Percentiles rank a stretch among this genome's conserved stretches.
Evolutionary conservation across 441 rosid species (phyloP).

Genomic region (Syzygium malaccense): DNA sequence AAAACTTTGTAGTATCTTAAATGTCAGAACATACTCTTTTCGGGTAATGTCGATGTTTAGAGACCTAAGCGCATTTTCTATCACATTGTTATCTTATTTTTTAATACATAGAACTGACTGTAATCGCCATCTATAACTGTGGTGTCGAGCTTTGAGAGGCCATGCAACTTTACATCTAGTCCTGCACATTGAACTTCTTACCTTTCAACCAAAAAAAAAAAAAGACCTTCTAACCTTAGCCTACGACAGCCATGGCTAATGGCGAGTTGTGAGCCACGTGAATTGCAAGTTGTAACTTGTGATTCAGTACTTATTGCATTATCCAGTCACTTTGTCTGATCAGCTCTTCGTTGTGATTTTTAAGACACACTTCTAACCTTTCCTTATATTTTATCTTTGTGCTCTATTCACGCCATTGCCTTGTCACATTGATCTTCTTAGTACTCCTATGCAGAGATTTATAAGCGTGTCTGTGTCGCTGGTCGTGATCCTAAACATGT

Average conservation of each 20-base stretch:
- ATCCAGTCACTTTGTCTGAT: neutral
- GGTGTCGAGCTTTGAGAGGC: neutral
- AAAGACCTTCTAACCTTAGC: neutral
- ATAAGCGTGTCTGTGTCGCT: constrained; percentile 67
- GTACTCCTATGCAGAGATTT: constrained; percentile 40
- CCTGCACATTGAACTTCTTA: neutral
- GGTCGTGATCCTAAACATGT: constrained; percentile 56
- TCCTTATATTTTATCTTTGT: neutral
- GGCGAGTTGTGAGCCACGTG: neutral
- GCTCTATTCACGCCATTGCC: neutral
- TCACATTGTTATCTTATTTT: neutral
- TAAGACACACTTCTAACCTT: neutral
- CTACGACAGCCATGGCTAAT: neutral
- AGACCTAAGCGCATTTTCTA: neutral
- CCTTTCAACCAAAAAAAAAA: neutral
- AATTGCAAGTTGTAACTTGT: neutral
- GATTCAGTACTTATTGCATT: neutral
- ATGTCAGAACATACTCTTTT: neutral
- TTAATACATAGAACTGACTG: neutral
- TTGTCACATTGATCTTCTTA: neutral
- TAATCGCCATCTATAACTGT: neutral
- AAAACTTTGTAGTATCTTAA: neutral
- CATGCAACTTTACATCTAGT: neutral
- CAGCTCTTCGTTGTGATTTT: neutral
- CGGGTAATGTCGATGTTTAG: neutral